Conservation (phyloP, 2,329 filamentous ascomycete genomes). For the Cladosporium sphaerospermum region DNA sequence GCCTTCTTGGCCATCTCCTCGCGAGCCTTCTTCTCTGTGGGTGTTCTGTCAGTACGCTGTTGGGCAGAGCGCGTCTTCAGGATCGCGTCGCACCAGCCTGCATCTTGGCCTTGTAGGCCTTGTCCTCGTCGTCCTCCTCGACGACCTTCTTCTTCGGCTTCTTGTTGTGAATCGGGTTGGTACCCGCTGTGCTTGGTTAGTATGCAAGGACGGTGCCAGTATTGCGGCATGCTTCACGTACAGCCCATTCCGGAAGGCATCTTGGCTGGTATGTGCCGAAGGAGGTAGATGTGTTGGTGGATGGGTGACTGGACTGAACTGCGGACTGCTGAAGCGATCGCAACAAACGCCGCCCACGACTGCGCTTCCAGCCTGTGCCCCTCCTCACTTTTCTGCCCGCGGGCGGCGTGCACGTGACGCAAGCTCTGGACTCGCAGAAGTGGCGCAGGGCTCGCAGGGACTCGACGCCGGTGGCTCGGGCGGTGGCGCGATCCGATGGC, state of each 20-base stretch:
- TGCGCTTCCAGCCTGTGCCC: not conserved
- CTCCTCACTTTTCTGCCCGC: not conserved
- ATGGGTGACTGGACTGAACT: not conserved
- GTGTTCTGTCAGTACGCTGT: not conserved
- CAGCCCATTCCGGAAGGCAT: constrained; percentile 49
- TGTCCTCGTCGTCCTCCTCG: constrained; percentile 79
- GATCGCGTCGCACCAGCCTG: constrained; percentile 60
- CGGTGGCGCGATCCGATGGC: not conserved
- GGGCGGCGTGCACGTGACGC: not conserved
- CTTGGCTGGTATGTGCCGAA: constrained; percentile 15
- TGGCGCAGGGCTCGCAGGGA: not conserved
- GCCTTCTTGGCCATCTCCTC: constrained; percentile 81
- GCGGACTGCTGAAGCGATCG: too few relatives aligned
- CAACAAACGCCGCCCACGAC: not conserved
- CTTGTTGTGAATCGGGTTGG: constrained; percentile 61
- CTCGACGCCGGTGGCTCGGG: constrained; percentile 6
- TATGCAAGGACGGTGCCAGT: not conserved
- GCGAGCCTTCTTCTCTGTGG: constrained; percentile 57
- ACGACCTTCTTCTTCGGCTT: constrained; percentile 72
- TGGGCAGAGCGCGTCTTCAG: not conserved
- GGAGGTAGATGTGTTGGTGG: not conserved
- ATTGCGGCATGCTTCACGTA: constrained; percentile 24
- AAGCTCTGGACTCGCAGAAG: not conserved
- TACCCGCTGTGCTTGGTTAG: constrained; percentile 35
- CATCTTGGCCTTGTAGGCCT: constrained; percentile 78